These are phyloP conservation scores for Hortiboletus campestris DNA, from an alignment of 768 basidiomycete genomes.

Conservation along the genomic window DNA sequence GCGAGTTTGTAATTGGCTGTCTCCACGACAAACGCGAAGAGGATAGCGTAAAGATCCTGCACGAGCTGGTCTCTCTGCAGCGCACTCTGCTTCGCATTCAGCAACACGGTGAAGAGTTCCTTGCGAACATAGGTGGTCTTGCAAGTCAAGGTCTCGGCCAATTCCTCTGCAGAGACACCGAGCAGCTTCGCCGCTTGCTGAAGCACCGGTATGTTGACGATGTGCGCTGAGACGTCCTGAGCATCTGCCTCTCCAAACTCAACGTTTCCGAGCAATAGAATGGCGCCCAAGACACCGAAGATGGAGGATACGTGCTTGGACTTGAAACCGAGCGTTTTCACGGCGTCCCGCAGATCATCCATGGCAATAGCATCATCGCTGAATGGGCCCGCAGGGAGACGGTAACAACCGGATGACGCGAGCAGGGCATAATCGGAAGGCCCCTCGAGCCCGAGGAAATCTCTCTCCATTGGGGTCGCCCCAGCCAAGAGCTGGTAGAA, in stretches of 20 bases:
- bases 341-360: slow-evolving; percentile 54
- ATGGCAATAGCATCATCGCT: slow-evolving; percentile 59
- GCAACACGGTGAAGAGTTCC: slow-evolving; percentile 56
- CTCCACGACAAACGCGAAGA: slow-evolving; percentile 63
- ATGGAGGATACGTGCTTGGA: slow-evolving; percentile 55
- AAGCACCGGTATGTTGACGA: slow-evolving; percentile 46
- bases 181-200: slow-evolving; percentile 49
- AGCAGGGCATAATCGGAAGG: slow-evolving; percentile 58
- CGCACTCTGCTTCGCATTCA: slow-evolving; percentile 50
- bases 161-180: slow-evolving; percentile 52
- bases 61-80: slow-evolving; percentile 54
- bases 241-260: slow-evolving; percentile 56
- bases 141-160: slow-evolving; percentile 53
- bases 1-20: slow-evolving; percentile 59
- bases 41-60: slow-evolving; percentile 59
- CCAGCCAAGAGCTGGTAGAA: slow-evolving; percentile 68
- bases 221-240: slow-evolving; percentile 51
- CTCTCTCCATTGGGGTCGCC: slow-evolving; percentile 53
- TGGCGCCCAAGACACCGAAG: slow-evolving; percentile 50
- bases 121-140: slow-evolving; percentile 57
- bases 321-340: slow-evolving; percentile 61
- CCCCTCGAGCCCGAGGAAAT: slow-evolving; percentile 52
- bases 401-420: slow-evolving; percentile 59
- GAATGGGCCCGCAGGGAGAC: slow-evolving; percentile 61
- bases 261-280: slow-evolving; percentile 57